Evolutionary conservation across 2,329 filamentous ascomycete species (phyloP).

Genomic region (Didymosphaeria variabile): DNA sequence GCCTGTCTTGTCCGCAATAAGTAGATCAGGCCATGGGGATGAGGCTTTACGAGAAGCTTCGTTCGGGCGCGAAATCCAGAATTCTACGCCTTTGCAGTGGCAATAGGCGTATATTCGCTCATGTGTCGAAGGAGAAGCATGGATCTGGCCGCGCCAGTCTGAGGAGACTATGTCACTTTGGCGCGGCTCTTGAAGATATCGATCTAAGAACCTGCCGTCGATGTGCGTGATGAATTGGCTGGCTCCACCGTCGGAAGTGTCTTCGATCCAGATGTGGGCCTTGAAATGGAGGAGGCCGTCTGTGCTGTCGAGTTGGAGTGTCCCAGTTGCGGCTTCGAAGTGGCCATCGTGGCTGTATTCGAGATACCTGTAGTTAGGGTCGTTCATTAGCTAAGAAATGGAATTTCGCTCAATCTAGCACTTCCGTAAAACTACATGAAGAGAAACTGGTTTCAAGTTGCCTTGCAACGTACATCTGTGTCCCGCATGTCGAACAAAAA

Average conservation of each 20-base stretch:
- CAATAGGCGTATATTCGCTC: constrained; percentile 52
- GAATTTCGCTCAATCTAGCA: no score
- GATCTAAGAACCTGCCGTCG: constrained; percentile 32
- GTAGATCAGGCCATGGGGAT: constrained; percentile 54
- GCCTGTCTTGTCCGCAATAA: constrained; percentile 29
- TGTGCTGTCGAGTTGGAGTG: constrained; percentile 44
- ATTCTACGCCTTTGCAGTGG: constrained; percentile 57
- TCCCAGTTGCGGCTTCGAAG: constrained; percentile 55
- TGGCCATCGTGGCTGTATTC: constrained; percentile 35
- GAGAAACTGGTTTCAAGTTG: not conserved
- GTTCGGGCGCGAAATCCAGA: constrained; percentile 50
- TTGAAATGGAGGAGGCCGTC: constrained; percentile 41
- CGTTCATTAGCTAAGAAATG: not conserved
- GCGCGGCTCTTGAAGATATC: constrained; percentile 32
- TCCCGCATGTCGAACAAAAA: constrained; percentile 57
- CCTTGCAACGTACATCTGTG: constrained; percentile 51
- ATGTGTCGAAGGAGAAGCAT: constrained; percentile 5
- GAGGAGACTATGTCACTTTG: constrained; percentile 22
- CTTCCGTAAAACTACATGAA: no score
- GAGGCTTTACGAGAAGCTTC: constrained; percentile 38
- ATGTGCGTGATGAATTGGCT: constrained; percentile 56
- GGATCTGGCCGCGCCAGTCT: constrained; percentile 33
- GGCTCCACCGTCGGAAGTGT: constrained; percentile 63
- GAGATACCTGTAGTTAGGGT: constrained; percentile 27
- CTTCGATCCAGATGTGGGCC: constrained; percentile 58